These are phyloP conservation scores for Gossypium gossypioides DNA, from an alignment of 441 rosid species.

Conservation along the genomic window DNA sequence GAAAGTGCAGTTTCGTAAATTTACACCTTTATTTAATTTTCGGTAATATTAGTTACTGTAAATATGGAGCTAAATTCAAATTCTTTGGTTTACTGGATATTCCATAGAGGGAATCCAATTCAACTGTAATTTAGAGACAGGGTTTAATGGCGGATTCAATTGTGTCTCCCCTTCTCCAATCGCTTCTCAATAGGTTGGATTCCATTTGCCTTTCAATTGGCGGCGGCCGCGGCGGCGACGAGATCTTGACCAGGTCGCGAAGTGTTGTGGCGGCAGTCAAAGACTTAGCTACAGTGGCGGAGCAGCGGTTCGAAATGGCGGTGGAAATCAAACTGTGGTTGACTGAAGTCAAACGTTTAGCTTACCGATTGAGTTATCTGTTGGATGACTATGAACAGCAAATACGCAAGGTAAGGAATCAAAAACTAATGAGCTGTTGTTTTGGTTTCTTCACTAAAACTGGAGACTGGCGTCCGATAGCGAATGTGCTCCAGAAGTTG, in stretches of 20 bases:
- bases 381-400: slow-evolving; percentile 3
- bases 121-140: background rate
- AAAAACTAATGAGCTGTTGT: background rate
- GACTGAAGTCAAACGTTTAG: slow-evolving; percentile 6
- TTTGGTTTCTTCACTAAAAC: background rate
- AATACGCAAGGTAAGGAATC: background rate
- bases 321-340: background rate
- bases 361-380: background rate
- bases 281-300: slow-evolving; percentile 8
- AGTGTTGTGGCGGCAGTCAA: slow-evolving; percentile 3
- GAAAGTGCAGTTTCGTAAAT: background rate
- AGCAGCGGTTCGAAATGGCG: slow-evolving; percentile 6
- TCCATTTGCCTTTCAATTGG: slow-evolving; percentile 7
- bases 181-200: slow-evolving; percentile 2
- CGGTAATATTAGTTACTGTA: background rate
- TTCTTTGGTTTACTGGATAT: background rate
- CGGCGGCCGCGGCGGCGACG: background rate
- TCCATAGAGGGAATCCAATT: background rate
- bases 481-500: background rate
- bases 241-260: slow-evolving; percentile 6
- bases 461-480: background rate
- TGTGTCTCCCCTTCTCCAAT: slow-evolving; percentile 1
- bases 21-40: background rate
- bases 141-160: background rate
- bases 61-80: background rate